Evolutionary conservation across 768 basidiomycete species (phyloP), one percentile per base, ranked within the genome.

Genomic region (Termitomyces sp.): DNA sequence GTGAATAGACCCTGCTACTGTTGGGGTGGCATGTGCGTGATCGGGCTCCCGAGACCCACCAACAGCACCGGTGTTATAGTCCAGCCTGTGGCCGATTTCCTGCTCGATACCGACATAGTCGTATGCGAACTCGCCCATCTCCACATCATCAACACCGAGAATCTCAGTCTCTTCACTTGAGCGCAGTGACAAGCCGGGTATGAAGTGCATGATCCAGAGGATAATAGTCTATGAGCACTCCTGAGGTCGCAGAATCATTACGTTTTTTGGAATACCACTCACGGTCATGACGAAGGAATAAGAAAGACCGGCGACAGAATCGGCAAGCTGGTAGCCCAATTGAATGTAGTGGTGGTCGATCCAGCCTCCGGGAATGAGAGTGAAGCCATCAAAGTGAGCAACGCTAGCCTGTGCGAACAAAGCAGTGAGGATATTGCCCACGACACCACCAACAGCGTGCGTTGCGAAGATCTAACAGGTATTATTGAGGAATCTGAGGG

Each of bases 101-200:
- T 78, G 77, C 68, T 92, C 91, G 54, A 92, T 71, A 11, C 87
- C 89, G 37, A 94, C 91, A 64, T 92, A 94, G 73, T 94, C 91
- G 67, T 92, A 93, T 2, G 91, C 88, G 63, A 86, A 94, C 76
- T 96, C 94, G 64, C 93, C 94, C 83, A 94, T 87, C 77, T 95
- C 89, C 1, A 86, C 81, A 68, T 94, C 91, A 74, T 98, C 96
- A 66, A 96, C 86, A 60, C 96, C 95, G 51, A 96, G 76, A 45
- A 88, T 84, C 74, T 92, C 90, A 12, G 77, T 79, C 63, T 87
- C 85, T 64, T 87, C 86, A 12, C 74, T 71, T 36, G 80, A 79
- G 58, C 92, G 88, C 64, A 98, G 81, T 45, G 86, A 79, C 57
- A 92, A 80, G 57, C 88, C 89, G 7, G 94, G 94, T 68, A 93